Conservation (phyloP, 169 alveolate species). For the Plasmodium malariae region DNA sequence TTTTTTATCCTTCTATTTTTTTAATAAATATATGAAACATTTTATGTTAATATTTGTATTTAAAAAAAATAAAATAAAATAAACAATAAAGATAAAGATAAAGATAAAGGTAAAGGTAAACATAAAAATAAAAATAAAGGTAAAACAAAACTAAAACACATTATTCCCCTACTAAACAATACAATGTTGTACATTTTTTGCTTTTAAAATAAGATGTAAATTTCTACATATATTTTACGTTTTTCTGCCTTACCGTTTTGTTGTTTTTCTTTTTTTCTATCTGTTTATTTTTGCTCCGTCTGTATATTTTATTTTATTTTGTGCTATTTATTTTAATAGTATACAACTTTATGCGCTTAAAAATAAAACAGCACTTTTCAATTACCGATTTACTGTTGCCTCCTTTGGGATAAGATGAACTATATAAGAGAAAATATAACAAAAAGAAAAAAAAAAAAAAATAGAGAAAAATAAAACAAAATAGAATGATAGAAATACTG, state of each 20-base stretch:
- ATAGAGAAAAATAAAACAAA: no score
- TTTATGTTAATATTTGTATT: conserved; percentile 5
- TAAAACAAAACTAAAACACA: conserved; percentile 3
- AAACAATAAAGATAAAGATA: no score
- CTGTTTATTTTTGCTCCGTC: neutral
- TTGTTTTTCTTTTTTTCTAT: conserved; percentile 3
- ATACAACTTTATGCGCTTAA: no score
- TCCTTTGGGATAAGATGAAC: no score
- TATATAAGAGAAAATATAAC: no score
- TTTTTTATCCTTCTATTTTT: conserved; percentile 1
- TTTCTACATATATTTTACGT: conserved; percentile 20
- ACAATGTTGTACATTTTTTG: neutral
- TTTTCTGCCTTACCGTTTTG: neutral
- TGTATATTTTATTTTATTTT: neutral
- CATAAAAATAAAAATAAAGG: neutral
- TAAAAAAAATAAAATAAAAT: neutral
- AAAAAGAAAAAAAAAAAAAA: no score
- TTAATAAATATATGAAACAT: conserved; percentile 5
- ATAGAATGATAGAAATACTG: no score
- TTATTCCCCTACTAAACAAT: neutral
- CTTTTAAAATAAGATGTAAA: conserved; percentile 36
- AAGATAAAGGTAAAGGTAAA: conserved; percentile 1
- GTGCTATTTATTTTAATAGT: no score
- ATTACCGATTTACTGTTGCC: no score
- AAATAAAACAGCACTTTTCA: no score